Percentiles rank a stretch among this genome's conserved stretches.
Evolutionary conservation across 164 flowering plant genomes (phyloP).

Genomic region (Magnolia kwangsiensis): DNA sequence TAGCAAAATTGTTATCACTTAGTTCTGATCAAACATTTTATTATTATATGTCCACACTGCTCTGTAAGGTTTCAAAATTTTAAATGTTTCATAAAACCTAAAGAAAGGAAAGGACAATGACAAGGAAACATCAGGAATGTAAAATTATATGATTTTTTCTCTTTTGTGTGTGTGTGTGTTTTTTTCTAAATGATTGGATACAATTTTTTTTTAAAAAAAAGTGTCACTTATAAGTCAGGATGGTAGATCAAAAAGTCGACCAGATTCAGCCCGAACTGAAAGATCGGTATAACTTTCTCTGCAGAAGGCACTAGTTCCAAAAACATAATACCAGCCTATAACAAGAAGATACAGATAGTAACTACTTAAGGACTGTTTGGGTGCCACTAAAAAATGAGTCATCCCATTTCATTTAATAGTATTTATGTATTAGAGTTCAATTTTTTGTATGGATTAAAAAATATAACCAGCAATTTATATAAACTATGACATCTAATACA

Average conservation of each 20-base stretch:
- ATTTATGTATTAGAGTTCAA: too few species aligned
- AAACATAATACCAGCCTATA: constrained; percentile 24
- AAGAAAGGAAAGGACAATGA: not conserved
- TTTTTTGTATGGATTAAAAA: too few species aligned
- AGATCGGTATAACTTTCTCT: not conserved
- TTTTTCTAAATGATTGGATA: too few species aligned
- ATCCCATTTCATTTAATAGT: too few species aligned
- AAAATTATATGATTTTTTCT: not conserved
- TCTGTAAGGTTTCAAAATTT: not conserved
- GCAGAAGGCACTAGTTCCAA: constrained; percentile 14
- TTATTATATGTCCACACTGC: not conserved
- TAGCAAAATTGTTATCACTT: not conserved
- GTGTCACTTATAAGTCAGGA: not conserved
- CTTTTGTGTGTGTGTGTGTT: too few species aligned
- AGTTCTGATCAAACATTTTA: not conserved
- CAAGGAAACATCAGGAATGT: not conserved
- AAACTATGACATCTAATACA: too few species aligned
- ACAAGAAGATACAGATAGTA: not conserved
- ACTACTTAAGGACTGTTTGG: not conserved
- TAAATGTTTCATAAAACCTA: not conserved
- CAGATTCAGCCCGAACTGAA: too few species aligned
- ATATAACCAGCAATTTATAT: too few species aligned
- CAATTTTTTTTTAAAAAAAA: too few species aligned
- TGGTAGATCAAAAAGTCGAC: constrained; percentile 12
- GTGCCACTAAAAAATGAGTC: not conserved